Conservation (phyloP, 352 stramenopile genomes). For the Phytophthora cryptogea region DNA sequence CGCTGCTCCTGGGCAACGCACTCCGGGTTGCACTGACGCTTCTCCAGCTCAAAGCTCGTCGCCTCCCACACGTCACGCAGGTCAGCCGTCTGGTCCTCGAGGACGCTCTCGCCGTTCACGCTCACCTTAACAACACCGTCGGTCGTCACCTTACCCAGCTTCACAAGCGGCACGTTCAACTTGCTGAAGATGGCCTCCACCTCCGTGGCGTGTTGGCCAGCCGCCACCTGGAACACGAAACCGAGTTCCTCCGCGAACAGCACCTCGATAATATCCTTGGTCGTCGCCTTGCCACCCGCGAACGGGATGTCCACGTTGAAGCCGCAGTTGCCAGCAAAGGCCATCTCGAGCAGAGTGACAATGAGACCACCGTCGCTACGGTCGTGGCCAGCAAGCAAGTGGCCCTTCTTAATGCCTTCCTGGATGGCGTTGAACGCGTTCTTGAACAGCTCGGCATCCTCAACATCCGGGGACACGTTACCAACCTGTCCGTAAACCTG, state of each 20-base stretch:
- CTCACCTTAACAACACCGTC: constrained; percentile 90
- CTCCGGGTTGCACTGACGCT: constrained; percentile 96
- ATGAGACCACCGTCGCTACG: constrained; percentile 98
- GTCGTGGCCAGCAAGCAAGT: constrained; percentile 97
- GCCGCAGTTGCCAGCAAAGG: constrained; percentile 98
- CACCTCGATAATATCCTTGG: constrained; percentile 64
- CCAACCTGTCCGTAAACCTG: constrained; percentile 93
- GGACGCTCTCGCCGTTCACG: constrained; percentile 80
- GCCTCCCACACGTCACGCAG: constrained; percentile 98
- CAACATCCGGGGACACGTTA: constrained; percentile 90
- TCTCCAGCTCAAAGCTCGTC: constrained; percentile 98
- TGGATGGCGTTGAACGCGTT: constrained; percentile 95
- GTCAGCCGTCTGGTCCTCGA: constrained; percentile 78
- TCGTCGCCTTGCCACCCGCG: constrained; percentile 41
- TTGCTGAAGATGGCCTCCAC: constrained; percentile 90
- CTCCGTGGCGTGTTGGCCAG: constrained; percentile 47
- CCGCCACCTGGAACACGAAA: constrained; percentile 96
- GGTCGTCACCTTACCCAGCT: constrained; percentile 92
- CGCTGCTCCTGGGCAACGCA: constrained; percentile 96
- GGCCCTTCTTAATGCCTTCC: constrained; percentile 87
- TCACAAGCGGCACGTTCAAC: constrained; percentile 80
- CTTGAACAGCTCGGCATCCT: constrained; percentile 93
- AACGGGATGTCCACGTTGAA: constrained; percentile 92
- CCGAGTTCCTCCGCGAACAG: constrained; percentile 98
- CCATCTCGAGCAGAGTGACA: constrained; percentile 97